Percentiles rank a stretch among this genome's conserved stretches.
phyloP scores from a whole-genome alignment of 2,329 filamentous ascomycete species.

The Biscogniauxia marginata region DNA sequence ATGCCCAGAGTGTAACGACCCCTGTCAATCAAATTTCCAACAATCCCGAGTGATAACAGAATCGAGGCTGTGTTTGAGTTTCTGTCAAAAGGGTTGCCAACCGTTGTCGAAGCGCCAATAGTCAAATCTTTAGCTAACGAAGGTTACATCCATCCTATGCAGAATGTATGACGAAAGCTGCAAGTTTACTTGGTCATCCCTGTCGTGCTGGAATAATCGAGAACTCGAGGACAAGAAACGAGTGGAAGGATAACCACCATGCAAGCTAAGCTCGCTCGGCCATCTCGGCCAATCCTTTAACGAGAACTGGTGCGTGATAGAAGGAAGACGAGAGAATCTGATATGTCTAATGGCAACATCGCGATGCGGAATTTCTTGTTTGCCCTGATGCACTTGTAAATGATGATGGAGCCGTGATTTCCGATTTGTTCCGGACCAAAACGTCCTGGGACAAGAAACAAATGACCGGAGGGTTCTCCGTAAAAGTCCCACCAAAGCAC shows the following conservation, averaged over 20 bases:
- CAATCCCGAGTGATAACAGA: too few species aligned
- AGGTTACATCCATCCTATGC: background rate
- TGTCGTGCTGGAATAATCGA: background rate
- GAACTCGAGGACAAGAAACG: background rate
- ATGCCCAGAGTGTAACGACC: background rate
- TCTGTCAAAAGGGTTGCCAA: too few species aligned
- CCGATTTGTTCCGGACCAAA: slow-evolving; percentile 22
- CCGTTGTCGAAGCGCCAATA: background rate
- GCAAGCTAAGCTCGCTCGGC: background rate
- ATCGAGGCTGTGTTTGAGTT: too few species aligned
- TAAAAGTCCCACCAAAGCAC: slow-evolving; percentile 13
- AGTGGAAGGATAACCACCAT: background rate
- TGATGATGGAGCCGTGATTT: slow-evolving; percentile 5
- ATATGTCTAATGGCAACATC: background rate
- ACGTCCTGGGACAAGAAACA: slow-evolving; percentile 17
- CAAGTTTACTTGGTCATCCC: background rate
- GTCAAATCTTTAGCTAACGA: background rate
- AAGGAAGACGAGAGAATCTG: background rate
- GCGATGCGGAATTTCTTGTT: background rate
- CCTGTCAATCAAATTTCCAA: background rate
- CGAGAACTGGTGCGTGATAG: too few species aligned
- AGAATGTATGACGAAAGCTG: background rate
- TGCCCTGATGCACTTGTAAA: background rate
- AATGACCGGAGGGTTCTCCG: slow-evolving; percentile 5
- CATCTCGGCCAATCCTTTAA: background rate